phyloP scores from a whole-genome alignment of 495 filamentous ascomycete genomes.

The Hamigera avellanea region DNA sequence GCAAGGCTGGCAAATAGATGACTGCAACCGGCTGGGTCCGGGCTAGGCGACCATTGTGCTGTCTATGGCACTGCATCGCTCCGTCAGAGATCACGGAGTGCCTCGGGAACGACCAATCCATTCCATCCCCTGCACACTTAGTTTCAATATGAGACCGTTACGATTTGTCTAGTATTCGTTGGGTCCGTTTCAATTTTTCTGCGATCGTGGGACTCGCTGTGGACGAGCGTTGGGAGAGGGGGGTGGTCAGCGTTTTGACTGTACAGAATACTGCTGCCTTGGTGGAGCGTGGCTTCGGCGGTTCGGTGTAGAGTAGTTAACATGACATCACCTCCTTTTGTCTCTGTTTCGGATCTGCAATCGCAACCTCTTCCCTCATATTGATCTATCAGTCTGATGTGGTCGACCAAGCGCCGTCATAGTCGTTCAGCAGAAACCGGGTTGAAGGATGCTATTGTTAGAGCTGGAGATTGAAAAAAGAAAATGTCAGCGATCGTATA shows the following conservation, averaged over 20 bases:
- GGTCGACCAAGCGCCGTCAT: no score
- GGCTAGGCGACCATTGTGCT: conserved; percentile 17
- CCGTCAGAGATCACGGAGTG: conserved; percentile 9
- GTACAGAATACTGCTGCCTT: conserved; percentile 19
- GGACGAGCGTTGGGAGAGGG: conserved; percentile 10
- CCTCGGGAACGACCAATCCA: conserved; percentile 20
- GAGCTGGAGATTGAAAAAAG: no score
- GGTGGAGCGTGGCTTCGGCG: conserved; percentile 6
- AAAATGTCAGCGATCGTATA: no score
- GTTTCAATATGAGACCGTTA: conserved; percentile 35
- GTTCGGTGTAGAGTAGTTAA: conserved; percentile 15
- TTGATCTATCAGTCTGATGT: no score
- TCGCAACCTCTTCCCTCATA: neutral
- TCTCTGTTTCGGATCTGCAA: conserved; percentile 1
- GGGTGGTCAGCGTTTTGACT: conserved; percentile 15
- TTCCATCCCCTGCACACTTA: conserved; percentile 23
- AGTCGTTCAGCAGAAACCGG: no score
- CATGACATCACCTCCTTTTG: conserved; percentile 10
- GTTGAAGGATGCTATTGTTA: no score
- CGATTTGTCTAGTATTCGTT: conserved; percentile 14
- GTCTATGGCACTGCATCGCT: conserved; percentile 8
- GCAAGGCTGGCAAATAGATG: conserved; percentile 37
- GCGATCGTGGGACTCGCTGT: conserved; percentile 11
- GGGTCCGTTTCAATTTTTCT: no score
- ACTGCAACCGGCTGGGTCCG: conserved; percentile 27